Conservation (phyloP, 2,329 filamentous ascomycete genomes). For the Myriosclerotinia scirpicola region DNA sequence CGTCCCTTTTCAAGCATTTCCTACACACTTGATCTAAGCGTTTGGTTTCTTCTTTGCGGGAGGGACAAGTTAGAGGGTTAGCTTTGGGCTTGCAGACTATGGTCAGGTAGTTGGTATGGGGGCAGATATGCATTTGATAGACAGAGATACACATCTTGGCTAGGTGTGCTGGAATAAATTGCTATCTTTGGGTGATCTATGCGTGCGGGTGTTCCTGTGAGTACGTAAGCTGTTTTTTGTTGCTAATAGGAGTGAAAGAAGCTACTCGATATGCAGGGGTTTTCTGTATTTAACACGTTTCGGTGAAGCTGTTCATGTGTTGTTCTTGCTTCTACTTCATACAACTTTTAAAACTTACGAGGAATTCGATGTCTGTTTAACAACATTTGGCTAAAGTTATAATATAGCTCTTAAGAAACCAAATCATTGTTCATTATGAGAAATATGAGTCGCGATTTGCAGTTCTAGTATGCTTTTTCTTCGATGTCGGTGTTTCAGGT, state of each 20-base stretch:
- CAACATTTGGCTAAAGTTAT: no score
- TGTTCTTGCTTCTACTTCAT: background rate
- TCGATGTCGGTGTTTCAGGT: no score
- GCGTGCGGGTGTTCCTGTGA: background rate
- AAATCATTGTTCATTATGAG: no score
- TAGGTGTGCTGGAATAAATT: background rate
- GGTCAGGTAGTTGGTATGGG: background rate
- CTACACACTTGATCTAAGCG: background rate
- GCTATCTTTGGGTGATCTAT: no score
- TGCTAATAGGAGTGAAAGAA: background rate
- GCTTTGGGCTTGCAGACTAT: background rate
- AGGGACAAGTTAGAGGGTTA: background rate
- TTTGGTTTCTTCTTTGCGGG: background rate
- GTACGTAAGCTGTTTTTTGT: background rate
- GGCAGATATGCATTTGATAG: background rate
- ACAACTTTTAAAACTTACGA: no score
- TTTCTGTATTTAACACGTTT: background rate
- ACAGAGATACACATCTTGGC: slow-evolving; percentile 4
- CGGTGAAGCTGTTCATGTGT: background rate
- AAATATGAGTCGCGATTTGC: no score
- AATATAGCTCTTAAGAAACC: no score
- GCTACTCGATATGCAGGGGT: no score
- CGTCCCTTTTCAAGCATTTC: background rate
- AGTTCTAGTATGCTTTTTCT: no score
- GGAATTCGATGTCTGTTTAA: no score